Evolutionary conservation across 345 rosid species (phyloP).

Genomic region (Raphanus sativus): DNA sequence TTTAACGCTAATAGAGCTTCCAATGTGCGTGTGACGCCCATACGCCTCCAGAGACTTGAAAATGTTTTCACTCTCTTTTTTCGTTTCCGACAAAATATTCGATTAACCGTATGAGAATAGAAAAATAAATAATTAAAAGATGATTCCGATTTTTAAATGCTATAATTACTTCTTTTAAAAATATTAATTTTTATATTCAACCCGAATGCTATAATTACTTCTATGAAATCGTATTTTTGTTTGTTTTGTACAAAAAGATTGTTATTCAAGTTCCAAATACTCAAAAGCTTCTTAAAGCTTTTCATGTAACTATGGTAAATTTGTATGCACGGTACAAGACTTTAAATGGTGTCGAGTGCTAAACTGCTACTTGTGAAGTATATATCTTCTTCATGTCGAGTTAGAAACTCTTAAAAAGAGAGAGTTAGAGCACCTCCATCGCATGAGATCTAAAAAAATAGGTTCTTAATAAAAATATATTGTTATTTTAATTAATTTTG

Average conservation of each 20-base stretch:
- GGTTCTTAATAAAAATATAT: too few relatives aligned
- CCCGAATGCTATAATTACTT: background rate
- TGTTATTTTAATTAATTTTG: too few relatives aligned
- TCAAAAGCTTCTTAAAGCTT: background rate
- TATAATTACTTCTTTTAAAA: background rate
- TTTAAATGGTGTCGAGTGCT: background rate
- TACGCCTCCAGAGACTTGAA: constrained; percentile 22
- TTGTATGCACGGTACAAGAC: background rate
- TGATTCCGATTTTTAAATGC: background rate
- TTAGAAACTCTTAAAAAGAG: background rate
- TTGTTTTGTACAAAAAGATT: background rate
- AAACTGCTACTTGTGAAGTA: background rate
- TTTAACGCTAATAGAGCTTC: constrained; percentile 29
- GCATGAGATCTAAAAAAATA: too few relatives aligned
- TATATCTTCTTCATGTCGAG: background rate
- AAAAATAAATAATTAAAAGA: background rate
- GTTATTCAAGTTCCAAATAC: background rate
- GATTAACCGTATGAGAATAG: background rate
- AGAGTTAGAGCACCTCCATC: too few relatives aligned
- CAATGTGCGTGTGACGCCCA: constrained; percentile 18
- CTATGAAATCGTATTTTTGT: background rate
- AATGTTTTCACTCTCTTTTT: constrained; percentile 11
- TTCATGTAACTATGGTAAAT: background rate
- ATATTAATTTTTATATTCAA: too few relatives aligned
- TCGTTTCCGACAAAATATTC: background rate